Percentiles rank a stretch among this genome's conserved stretches.
Conservation (phyloP, 225 moss, liverwort and hornwort species). For the Polytrichum commune region DNA sequence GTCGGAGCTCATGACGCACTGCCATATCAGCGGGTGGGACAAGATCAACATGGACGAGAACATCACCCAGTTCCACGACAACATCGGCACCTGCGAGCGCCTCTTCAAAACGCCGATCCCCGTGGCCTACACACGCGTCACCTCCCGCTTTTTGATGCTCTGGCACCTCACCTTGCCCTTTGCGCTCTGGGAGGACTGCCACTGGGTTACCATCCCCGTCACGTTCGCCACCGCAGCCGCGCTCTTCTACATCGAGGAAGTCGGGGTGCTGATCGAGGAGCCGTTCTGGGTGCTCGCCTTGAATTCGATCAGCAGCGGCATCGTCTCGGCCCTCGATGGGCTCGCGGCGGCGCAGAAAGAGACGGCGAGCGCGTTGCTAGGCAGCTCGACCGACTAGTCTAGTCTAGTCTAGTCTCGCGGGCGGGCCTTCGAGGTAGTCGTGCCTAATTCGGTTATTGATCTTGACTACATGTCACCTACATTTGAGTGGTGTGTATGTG, state of each 20-base stretch:
- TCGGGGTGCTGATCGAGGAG: constrained; percentile 58
- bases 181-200: constrained; percentile 63
- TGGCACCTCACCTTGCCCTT: constrained; percentile 79
- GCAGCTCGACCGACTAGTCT: too few relatives aligned
- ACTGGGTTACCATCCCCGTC: constrained; percentile 68
- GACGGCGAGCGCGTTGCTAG: not conserved
- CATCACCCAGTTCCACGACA: constrained; percentile 60
- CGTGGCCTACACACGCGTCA: constrained; percentile 71
- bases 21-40: constrained; percentile 20
- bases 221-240: constrained; percentile 26
- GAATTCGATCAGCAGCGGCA: constrained; percentile 17
- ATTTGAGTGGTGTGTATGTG: too few relatives aligned
- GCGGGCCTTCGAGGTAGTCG: too few relatives aligned
- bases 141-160: constrained; percentile 60
- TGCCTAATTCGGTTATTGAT: too few relatives aligned
- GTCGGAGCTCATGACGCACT: constrained; percentile 20
- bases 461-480: too few relatives aligned
- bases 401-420: too few relatives aligned
- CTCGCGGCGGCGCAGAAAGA: constrained; percentile 21
- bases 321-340: constrained; percentile 23
- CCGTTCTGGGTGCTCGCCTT: constrained; percentile 52
- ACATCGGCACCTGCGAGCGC: constrained; percentile 73
- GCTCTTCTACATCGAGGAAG: constrained; percentile 45
- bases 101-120: constrained; percentile 75
- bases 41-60: constrained; percentile 55